Evolutionary conservation across 2,329 filamentous ascomycete species (phyloP), one percentile per base, ranked within the genome.

Genomic region (Cladophialophora exuberans): DNA sequence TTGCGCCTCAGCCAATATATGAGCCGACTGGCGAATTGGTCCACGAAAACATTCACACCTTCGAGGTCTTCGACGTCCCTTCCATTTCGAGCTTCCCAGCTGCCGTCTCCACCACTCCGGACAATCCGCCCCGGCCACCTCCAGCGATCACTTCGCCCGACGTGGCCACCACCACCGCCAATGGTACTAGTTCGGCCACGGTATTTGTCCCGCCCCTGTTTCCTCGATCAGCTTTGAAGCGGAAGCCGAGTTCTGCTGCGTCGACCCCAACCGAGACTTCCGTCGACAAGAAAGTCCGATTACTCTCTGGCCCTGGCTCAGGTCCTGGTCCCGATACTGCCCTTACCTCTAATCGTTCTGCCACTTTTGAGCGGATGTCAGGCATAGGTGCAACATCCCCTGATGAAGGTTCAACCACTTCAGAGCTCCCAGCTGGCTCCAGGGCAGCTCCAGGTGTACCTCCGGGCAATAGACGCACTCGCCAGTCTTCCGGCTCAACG

Each of bases 331-430:
- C 49, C 48, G 55, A 61, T 33, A 31, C 47, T 45, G 47, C 43
- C 30, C n/a, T 23, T 11, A 17, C 43, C 47, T 50, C 54, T 42
- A 42, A 28, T 52, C 61, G 60, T 46, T 47, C 51, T 18, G 59
- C 57, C 25, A 57, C 54, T 25, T 63, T 63, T 55, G 59, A 59
- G 57, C 62, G 60, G 49, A 65, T 65, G 62, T 63, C 62, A 52
- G 57, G 57, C 47, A 31, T 49, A 33, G 60, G 45, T 25, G 57
- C 57, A 49, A 50, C 41, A 31, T 63, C 62, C 33, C 59, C 61
- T 50, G 59, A 61, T 56, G 62, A 64, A 54, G 59, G 55, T 47
- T 58, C 59, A 45, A 54, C 52, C 45, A 56, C 61, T 44, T 63
- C 61, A 39, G 59, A 61, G 20, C 48, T 47, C 31, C 47, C 36